Base-by-base conservation (phyloP, 1,284 basidiomycete species). In the Fomitopsis schrenkii region DNA sequence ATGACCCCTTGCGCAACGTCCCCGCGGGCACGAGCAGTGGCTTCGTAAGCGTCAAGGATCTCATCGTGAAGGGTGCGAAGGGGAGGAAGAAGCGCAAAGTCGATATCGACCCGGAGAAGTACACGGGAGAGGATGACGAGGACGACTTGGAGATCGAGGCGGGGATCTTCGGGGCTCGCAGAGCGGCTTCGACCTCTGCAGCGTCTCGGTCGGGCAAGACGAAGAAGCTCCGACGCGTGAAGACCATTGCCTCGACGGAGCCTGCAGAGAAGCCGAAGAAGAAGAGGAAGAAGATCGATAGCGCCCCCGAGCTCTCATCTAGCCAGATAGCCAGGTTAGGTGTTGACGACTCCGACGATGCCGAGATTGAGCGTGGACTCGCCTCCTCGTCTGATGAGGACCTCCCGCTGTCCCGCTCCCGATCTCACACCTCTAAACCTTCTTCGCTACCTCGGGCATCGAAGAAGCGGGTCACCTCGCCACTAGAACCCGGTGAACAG, bases 1-100 rank as follows among this genome's bases (percentile, higher is more conserved):
- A 87, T 59, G 83, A 89, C 63, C 73, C 85, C 33, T 77, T 72
- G 64, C 79, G 87, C 65, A 90, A 91, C 68, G 83, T 93, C 48
- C 90, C 90, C 50, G 69, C 73, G 8, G 86, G 86, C 9, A 88
- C 87, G 2, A 77, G 77, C 61, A 82, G 77, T 5, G 84, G 84
- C 1, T 91, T 92, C 69, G 80, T 90, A 44, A 81, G 78, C 58
- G 90, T 86, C 17, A 80, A 80, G 3, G 79, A 87, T 45, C 75
- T 92, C 58, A 66, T 88, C 28, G 75, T 80, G 55, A 87, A 86
- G 70, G 73, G 73, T 45, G 72, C 75, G 64, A 81, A 79, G 68
- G 76, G 75, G 65, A 81, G 79, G 68, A 77, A 74, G 66, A 80
- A 79, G 69, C 66, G 68, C 30, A 64, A 73, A 65, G 61, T 59